These are phyloP conservation scores for Raffaelea ambrosiae DNA, from an alignment of 2,329 filamentous ascomycete species.

Conservation along the genomic window DNA sequence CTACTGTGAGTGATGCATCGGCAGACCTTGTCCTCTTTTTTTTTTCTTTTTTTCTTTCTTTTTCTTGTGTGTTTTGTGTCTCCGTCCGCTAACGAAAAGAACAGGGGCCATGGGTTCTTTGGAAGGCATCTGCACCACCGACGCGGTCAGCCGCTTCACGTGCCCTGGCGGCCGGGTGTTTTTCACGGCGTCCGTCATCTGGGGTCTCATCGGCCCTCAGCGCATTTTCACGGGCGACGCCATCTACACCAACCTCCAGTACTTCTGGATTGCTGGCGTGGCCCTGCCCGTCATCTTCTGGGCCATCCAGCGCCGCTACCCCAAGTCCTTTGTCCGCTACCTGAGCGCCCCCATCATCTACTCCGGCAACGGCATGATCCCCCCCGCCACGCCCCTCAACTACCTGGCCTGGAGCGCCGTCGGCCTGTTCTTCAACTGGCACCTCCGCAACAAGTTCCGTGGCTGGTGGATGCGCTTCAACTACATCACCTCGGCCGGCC, in stretches of 20 bases:
- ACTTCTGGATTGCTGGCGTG: constrained; percentile 38
- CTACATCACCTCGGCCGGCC: constrained; percentile 44
- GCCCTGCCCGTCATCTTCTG: constrained; percentile 21
- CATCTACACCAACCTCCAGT: constrained; percentile 34
- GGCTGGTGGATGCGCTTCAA: constrained; percentile 21
- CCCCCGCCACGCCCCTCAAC: constrained; percentile 31
- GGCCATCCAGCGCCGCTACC: constrained; percentile 22
- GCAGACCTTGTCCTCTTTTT: too few relatives aligned
- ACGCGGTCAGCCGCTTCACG: constrained; percentile 41
- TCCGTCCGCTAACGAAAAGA: not conserved
- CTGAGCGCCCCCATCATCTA: constrained; percentile 30
- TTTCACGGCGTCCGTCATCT: constrained; percentile 51
- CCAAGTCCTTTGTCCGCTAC: constrained; percentile 24
- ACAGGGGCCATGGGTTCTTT: constrained; percentile 32
- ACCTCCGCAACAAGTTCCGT: constrained; percentile 8
- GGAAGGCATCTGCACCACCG: constrained; percentile 38
- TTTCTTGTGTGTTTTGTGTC: constrained; percentile 12
- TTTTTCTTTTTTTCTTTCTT: too few relatives aligned
- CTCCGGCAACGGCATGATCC: constrained; percentile 24
- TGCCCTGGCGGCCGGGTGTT: constrained; percentile 51
- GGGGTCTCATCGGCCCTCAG: constrained; percentile 52
- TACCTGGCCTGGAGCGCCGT: constrained; percentile 26
- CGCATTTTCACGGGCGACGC: constrained; percentile 40
- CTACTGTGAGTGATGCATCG: too few relatives aligned
- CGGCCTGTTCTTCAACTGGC: constrained; percentile 25